Evolutionary conservation across 2,329 filamentous ascomycete genomes (phyloP).

Genomic region (Ceratocystis smalleyi): DNA sequence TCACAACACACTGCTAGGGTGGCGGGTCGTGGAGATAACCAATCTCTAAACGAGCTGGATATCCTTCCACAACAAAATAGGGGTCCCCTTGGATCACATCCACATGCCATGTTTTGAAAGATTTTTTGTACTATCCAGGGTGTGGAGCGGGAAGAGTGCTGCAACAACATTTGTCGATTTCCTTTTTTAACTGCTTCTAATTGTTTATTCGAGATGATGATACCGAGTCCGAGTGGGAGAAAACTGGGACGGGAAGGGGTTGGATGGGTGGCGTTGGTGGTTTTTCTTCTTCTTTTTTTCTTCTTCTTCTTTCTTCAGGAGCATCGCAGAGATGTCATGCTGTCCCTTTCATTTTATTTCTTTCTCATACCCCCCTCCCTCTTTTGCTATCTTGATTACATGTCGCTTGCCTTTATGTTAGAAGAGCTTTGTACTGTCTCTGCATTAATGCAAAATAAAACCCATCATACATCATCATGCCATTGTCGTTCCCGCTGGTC

Average conservation of each 20-base stretch:
- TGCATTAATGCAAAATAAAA: not conserved
- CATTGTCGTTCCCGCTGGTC: not conserved
- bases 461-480: not conserved
- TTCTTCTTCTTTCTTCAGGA: not conserved
- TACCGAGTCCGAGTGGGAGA: not conserved
- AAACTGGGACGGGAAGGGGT: not conserved
- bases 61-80: constrained; percentile 10
- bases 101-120: constrained; percentile 5
- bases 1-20: not conserved
- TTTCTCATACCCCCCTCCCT: not conserved
- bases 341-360: not conserved
- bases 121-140: not conserved
- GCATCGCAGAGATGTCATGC: no score
- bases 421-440: not conserved
- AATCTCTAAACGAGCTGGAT: constrained; percentile 8
- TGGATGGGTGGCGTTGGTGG: constrained; percentile 1
- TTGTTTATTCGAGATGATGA: not conserved
- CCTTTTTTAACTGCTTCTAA: not conserved
- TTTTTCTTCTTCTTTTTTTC: not conserved
- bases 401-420: not conserved
- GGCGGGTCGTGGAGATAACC: not conserved
- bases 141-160: not conserved
- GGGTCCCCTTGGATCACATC: constrained; percentile 13
- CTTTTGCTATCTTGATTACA: not conserved
- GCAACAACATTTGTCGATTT: not conserved